These are phyloP conservation scores for Haematococcus lacustris DNA, from an alignment of 139 green algal species.

Conservation along the genomic window DNA sequence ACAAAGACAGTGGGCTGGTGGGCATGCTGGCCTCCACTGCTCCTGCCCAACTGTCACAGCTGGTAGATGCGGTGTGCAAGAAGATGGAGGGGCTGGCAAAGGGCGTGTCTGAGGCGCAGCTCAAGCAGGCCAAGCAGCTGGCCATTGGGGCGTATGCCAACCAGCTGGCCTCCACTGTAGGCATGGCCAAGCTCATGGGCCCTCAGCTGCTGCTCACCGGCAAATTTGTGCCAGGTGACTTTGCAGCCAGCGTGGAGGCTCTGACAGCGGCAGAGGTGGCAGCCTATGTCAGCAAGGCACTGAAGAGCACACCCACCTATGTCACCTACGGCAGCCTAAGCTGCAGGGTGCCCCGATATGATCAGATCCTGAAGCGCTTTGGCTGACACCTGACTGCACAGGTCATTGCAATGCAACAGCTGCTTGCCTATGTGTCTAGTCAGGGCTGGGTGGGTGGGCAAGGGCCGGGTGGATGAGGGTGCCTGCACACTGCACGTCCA, in stretches of 20 bases:
- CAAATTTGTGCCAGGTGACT: conserved; percentile 17
- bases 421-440: too few relatives aligned
- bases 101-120: conserved; percentile 20
- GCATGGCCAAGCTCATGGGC: conserved; percentile 8
- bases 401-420: too few relatives aligned
- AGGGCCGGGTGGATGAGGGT: too few relatives aligned
- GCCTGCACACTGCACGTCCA: too few relatives aligned
- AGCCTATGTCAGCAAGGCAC: conserved; percentile 6
- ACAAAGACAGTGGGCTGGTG: conserved; percentile 37
- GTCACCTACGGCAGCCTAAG: conserved; percentile 27
- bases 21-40: conserved; percentile 16
- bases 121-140: conserved; percentile 28
- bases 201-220: conserved; percentile 24
- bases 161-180: conserved; percentile 1
- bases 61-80: conserved; percentile 21
- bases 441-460: too few relatives aligned
- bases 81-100: conserved; percentile 26
- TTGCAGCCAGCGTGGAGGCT: conserved; percentile 11
- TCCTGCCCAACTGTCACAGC: conserved; percentile 4
- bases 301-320: conserved; percentile 23
- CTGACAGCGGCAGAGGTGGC: conserved; percentile 18
- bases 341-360: conserved; percentile 14
- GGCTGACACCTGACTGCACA: too few relatives aligned
- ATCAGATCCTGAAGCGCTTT: conserved; percentile 17
- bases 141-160: conserved; percentile 18